Evolutionary conservation across 371 early-diverging fungal genomes (phyloP).

Genomic region (Mortierella sp.): DNA sequence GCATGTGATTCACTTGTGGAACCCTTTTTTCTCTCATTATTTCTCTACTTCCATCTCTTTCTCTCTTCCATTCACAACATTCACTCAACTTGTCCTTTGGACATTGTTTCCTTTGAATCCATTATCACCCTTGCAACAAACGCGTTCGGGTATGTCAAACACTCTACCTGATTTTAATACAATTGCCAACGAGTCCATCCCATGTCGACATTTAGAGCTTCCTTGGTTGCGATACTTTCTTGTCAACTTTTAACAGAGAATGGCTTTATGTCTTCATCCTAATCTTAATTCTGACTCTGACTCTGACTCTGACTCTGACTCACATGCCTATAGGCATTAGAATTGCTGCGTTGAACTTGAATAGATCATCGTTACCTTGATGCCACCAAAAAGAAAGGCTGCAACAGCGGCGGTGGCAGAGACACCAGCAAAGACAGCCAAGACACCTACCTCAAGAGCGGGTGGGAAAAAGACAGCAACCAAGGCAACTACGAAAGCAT

Average conservation of each 20-base stretch:
- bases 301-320: neutral
- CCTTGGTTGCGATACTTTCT: too few relatives aligned
- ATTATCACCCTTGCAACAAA: neutral
- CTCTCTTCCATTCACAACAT: too few relatives aligned
- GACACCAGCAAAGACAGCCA: slow-evolving; percentile 17
- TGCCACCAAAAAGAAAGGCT: slow-evolving; percentile 34
- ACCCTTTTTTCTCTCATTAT: neutral
- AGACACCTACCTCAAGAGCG: neutral
- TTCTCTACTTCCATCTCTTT: neutral
- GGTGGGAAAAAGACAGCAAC: slow-evolving; percentile 6
- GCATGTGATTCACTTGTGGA: too few relatives aligned
- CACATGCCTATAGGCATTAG: neutral
- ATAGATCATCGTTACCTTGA: neutral
- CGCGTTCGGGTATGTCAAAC: neutral
- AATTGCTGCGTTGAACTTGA: neutral
- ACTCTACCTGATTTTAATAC: neutral
- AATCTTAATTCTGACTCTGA: neutral
- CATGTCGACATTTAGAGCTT: too few relatives aligned
- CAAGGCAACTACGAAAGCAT: neutral
- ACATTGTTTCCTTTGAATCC: neutral
- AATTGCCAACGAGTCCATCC: too few relatives aligned
- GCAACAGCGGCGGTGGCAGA: neutral
- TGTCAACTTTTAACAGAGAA: too few relatives aligned
- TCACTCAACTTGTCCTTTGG: too few relatives aligned
- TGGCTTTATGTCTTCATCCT: too few relatives aligned